Evolutionary conservation across 306 rosid genomes (phyloP).

Genomic region (Chamaecrista fasciculata): DNA sequence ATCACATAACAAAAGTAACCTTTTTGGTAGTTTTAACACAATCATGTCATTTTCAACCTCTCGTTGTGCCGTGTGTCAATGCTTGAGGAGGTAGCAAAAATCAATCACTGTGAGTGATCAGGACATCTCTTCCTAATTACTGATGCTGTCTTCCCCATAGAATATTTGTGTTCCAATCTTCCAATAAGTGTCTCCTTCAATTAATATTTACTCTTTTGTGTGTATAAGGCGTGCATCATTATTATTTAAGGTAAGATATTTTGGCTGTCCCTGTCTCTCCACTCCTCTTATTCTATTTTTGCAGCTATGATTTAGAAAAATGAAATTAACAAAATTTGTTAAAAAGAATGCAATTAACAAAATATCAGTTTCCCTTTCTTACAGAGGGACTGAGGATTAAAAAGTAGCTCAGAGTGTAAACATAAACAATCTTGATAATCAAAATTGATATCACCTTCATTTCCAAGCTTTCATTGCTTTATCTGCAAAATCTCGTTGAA

Average conservation of each 20-base stretch:
- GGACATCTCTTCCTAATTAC: conserved; percentile 29
- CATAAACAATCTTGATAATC: neutral
- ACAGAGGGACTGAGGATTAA: too few species aligned
- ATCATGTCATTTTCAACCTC: conserved; percentile 33
- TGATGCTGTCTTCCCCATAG: conserved; percentile 16
- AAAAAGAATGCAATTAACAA: too few species aligned
- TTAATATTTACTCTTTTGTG: conserved; percentile 32
- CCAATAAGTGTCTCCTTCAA: conserved; percentile 29
- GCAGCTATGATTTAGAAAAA: too few species aligned
- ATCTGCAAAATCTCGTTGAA: neutral
- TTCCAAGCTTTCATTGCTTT: neutral
- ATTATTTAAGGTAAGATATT: conserved; percentile 2
- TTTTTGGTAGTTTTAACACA: conserved; percentile 23
- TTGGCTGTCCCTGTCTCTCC: conserved; percentile 12
- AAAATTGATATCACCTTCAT: conserved; percentile 5
- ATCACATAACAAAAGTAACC: conserved; percentile 26
- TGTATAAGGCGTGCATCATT: conserved; percentile 22
- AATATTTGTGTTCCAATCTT: conserved; percentile 27
- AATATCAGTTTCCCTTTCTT: too few species aligned
- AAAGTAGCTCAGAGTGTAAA: too few species aligned
- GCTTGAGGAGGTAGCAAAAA: conserved; percentile 6
- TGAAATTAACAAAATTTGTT: too few species aligned
- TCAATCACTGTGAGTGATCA: conserved; percentile 23
- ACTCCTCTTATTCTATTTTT: too few species aligned
- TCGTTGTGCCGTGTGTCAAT: neutral